Evolutionary conservation across 495 filamentous ascomycete genomes (phyloP), one percentile per base, ranked within the genome.

Genomic region (Delitschia confertaspora): DNA sequence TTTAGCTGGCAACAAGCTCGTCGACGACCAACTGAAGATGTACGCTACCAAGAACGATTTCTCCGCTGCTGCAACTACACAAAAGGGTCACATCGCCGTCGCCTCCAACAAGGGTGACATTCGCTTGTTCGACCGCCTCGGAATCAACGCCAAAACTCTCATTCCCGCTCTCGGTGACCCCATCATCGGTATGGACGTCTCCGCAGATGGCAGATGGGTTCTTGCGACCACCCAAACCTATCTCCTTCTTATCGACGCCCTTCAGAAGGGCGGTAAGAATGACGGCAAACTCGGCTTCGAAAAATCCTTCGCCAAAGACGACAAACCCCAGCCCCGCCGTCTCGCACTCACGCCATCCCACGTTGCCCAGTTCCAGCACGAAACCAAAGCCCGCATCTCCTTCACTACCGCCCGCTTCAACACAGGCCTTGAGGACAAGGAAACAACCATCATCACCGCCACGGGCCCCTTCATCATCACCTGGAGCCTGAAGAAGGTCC

Each of bases 71-170:
- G 86, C 91, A 21, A 98, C 91, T 0, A 96, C 93, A 0, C 85
- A 88, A 58, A 87, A 95, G 63, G 91, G 91, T 11, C 91, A 96
- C 55, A 82, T 98, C 49, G 91, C 93, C 18, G 89, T 98, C 16
- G 91, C 88, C 2, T 93, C 85, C 23, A 93, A 87, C 69, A 98
- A 98, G 69, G 91, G 91, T 46, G 91, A 98, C 57, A 89, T 98
- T 40, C 84, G 91, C 33, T 76, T 98, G 60, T 96, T 96, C 58
- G 93, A 98, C 63, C 83, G 86, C 23, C 75, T 96, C 2, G 93
- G 93, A 10, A 89, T 96, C 65, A 93, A 93, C 55, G 91, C 91
- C 13, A 98, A 98, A 71, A 95, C 91, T 1, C 83, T 88, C 43
- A 88, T 98, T 51, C 91, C 91, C 4, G 89, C 93, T 11, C 79